Base-by-base conservation (phyloP, 23 red algal species). In the Gracilariopsis chorda region DNA sequence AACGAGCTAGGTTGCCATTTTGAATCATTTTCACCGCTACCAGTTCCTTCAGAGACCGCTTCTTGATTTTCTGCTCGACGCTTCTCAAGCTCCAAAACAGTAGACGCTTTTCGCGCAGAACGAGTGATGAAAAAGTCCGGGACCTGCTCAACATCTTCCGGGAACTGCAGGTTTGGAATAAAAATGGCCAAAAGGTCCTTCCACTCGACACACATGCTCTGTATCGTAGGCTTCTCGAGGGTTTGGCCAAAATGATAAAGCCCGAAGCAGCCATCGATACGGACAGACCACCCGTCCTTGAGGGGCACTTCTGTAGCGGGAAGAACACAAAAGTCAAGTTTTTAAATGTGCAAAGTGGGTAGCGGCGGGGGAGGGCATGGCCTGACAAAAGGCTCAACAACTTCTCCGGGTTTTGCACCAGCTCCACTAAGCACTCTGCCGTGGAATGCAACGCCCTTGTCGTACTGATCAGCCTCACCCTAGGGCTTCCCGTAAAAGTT, bases 401-500 rank as follows among this genome's bases (percentile, higher is more conserved):
- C 23, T 20, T 90, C 78, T 21, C 93, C 83, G n/a, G 72, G 83
- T 79, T 95, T 95, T 33, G 93, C 93, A 29, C 76, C 93, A 10
- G 79, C 87, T 32, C 93, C 83, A 48, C 94, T 81, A 4, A 97
- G 77, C 21, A 94, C 77, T 27, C 95, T 72, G 6, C 95, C 95
- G 8, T 90, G 83, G 49, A 93, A 97, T 12, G 90, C 86, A 58
- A 94, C 82, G 6, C 79, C 83, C 76, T 97, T 97, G 64, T 93
- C 89, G 49, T 86, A 87, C 39, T 68, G 73, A 48, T 97, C 91
- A 10, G 71, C 84, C n/a, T 57, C 56, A 48, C 90, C 90, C 6
- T 94, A 40, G 12, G 81, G 74, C 25, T 80, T 82, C n/a, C 95
- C 95, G 61, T 97, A 97, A 62, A 97, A 94, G 83, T 97, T 97